phyloP scores from a whole-genome alignment of 1,139 yeast genomes.

The Magnusiomyces fungicola region DNA sequence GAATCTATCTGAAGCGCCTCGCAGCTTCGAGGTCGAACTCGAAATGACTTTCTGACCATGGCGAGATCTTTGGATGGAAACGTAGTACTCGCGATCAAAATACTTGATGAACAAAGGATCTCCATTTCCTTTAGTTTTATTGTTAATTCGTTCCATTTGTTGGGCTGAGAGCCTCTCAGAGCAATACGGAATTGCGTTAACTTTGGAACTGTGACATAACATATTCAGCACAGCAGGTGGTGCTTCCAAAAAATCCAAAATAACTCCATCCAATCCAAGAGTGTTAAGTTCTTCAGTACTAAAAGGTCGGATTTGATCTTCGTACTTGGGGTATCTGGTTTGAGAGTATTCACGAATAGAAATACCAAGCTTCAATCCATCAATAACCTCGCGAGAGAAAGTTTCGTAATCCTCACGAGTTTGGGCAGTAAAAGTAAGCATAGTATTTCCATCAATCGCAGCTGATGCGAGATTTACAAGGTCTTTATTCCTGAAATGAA shows the following conservation, averaged over 20 bases:
- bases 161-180: conserved; percentile 36
- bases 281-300: conserved; percentile 34
- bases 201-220: conserved; percentile 53
- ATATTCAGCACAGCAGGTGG: conserved; percentile 68
- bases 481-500: conserved; percentile 44
- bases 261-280: conserved; percentile 76
- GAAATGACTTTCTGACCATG: conserved; percentile 15
- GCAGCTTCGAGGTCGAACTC: conserved; percentile 2
- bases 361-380: conserved; percentile 34
- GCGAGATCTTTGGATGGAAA: conserved; percentile 45
- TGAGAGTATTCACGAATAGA: conserved; percentile 41
- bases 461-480: conserved; percentile 50
- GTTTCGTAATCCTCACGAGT: conserved; percentile 40
- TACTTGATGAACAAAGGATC: conserved; percentile 46
- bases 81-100: conserved; percentile 51
- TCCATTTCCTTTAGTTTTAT: conserved; percentile 28
- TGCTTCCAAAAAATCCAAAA: conserved; percentile 66
- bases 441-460: conserved; percentile 46
- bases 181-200: conserved; percentile 62
- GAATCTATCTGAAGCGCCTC: conserved; percentile 1
- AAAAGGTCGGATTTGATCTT: conserved; percentile 27
- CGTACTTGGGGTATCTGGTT: conserved; percentile 19
- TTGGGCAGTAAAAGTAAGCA: conserved; percentile 48
- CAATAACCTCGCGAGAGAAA: conserved; percentile 39
- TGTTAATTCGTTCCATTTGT: conserved; percentile 35